Evolutionary conservation across 768 basidiomycete species (phyloP), one percentile per base, ranked within the genome.

Genomic region (Amyloporia xantha): DNA sequence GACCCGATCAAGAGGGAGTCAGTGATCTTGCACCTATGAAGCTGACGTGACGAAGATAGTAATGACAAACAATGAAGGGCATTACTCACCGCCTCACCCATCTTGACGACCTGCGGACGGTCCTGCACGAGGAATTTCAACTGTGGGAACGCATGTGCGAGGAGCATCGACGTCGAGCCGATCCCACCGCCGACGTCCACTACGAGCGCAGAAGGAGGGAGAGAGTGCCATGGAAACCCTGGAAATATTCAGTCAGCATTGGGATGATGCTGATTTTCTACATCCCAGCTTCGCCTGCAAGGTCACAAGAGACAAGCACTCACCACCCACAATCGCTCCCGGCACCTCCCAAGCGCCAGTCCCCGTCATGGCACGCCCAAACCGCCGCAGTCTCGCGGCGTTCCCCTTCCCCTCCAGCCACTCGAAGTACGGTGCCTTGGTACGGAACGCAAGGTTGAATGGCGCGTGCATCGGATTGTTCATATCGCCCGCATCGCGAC

Each of bases 291-390:
- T 15, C 41, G 44, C 17, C n/a, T n/a, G n/a, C 41, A 45, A 28
- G 13, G 43, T 1, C 15, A 36, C 30, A 28, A 28, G 1, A 37
- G 23, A 24, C 25, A 20, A 27, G 23, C 2, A 47, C 56, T 13
- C 38, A 64, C 62, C 61, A 4, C 53, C 44, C 17, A 64, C 24
- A 37, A 63, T 59, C n/a, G 59, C 60, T 36, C 62, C 66, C 1
- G 59, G 57, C 12, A 59, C 74, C 66, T 84, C 85, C 85, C 86
- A 89, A 1, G 76, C 77, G 23, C 72, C 75, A 4, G 85, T 84
- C 17, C 82, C 84, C 5, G 73, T 73, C 86, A 90, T 90, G 3
- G 86, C 84, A 49, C 77, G 79, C 25, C 84, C 86, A 56, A 89
- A 89, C 28, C 86, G 70, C 53, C 79, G 75, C 49, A 88, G 68